Evolutionary conservation across 495 filamentous ascomycete species (phyloP), one percentile per base, ranked within the genome.

Genomic region (Tuber aestivum): DNA sequence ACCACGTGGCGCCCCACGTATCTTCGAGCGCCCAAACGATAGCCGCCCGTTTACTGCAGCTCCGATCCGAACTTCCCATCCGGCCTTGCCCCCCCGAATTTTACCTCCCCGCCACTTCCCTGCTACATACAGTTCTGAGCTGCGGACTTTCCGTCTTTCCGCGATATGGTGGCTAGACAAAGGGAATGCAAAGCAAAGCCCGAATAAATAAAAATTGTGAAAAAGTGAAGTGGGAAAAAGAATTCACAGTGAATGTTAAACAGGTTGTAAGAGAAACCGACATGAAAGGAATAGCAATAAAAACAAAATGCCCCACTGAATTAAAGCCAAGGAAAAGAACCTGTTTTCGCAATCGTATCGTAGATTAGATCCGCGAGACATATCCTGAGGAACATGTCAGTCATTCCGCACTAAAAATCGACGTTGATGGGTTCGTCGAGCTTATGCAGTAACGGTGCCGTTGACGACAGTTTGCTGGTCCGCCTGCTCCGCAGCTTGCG

Each of bases 401-500:
- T 5, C 56, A 65, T 65, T 65, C 27, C 32, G 27, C 56, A 65
- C 56, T 65, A 65, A 32, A 65, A 65, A 65, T 14, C 56, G 32
- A 65, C 32, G 14, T 65, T 27, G 16, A 18, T 18, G 56, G 56
- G 1, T 65, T 35, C 56, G 27, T 35, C 56, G 27, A 70, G 72
- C 72, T 78, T 78, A 79, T 72, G 78, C 78, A n/a, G 73, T 72
- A 23, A 50, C 79, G n/a, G 73, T 42, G 45, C 48, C 41, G 70
- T 81, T 75, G 70, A 84, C 84, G 74, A 84, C 83, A 42, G 86
- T 77, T 70, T 84, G 79, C 72, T 85, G 82, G 68, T 84, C 80
- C n/a, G 82, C 78, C 69, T 84, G 86, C 74, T 83, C 86, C 79
- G 88, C 87, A 74, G 86, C 85, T 84, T 94, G 89, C 38, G 93